Conservation (phyloP, 2,329 filamentous ascomycete species). For the Cryphonectria naterciae region DNA sequence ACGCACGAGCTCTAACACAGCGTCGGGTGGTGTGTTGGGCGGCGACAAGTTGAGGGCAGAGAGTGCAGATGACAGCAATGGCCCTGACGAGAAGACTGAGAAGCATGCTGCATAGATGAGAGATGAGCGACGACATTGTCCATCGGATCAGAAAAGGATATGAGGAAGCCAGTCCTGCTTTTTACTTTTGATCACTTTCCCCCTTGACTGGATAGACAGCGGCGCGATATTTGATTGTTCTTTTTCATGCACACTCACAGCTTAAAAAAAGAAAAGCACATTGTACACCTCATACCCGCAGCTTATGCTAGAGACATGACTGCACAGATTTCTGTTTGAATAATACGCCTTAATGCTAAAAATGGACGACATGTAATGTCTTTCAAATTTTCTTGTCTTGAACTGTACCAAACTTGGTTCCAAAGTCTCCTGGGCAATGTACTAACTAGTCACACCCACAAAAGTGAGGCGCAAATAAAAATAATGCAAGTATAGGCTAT, state of each 20-base stretch:
- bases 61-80: conserved; percentile 17
- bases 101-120: not conserved
- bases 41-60: conserved; percentile 20
- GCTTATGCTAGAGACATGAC: conserved; percentile 7
- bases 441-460: not conserved
- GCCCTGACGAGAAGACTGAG: conserved; percentile 17
- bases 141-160: not conserved
- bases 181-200: not conserved
- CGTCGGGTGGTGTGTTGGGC: conserved; percentile 12
- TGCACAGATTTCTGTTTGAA: not conserved
- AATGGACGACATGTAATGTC: not conserved
- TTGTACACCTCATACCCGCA: conserved; percentile 12
- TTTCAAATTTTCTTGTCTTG: not conserved
- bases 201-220: not conserved
- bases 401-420: too few relatives aligned
- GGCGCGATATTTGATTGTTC: not conserved
- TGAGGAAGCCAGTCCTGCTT: not conserved
- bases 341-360: not conserved
- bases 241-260: not conserved
- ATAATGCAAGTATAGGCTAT: not conserved
- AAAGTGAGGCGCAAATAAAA: not conserved
- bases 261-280: not conserved
- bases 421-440: too few relatives aligned
- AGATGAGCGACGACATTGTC: too few relatives aligned
- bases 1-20: conserved; percentile 34